A percentile compares a stretch with the other conserved stretches of the same genome.
Evolutionary conservation across 179 eudicot genomes (phyloP).

Genomic region (Amaranthus tricolor): DNA sequence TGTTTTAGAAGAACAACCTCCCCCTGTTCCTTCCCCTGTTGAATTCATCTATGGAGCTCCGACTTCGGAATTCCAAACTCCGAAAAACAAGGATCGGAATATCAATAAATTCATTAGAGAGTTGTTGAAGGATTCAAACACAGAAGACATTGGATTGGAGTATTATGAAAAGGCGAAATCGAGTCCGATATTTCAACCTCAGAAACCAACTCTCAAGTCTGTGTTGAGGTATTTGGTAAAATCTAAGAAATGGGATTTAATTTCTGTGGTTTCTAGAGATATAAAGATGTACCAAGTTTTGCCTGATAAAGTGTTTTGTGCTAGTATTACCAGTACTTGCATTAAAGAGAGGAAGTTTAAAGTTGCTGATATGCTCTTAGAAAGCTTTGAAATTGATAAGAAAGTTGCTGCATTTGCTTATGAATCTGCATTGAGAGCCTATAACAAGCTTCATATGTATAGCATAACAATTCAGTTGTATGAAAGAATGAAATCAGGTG

Average conservation of each 20-base stretch:
- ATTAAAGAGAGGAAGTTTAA: constrained; percentile 62
- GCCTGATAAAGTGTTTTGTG: constrained; percentile 50
- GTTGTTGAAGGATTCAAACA: constrained; percentile 45
- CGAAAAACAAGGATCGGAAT: constrained; percentile 12
- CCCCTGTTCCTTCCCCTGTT: constrained; percentile 30
- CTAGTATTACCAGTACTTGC: constrained; percentile 48
- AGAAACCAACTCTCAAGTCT: constrained; percentile 39
- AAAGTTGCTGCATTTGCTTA: constrained; percentile 38
- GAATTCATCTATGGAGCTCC: constrained; percentile 28
- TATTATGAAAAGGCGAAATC: constrained; percentile 57
- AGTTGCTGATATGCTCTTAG: constrained; percentile 44
- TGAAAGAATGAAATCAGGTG: constrained; percentile 39
- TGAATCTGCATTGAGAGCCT: constrained; percentile 60
- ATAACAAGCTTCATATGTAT: constrained; percentile 88
- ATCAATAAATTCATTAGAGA: constrained; percentile 41
- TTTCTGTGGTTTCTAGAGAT: constrained; percentile 44
- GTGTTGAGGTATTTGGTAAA: constrained; percentile 50
- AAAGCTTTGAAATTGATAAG: constrained; percentile 36
- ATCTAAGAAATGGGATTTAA: constrained; percentile 49
- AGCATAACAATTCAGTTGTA: constrained; percentile 46
- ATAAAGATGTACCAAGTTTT: constrained; percentile 33
- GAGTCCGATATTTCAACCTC: constrained; percentile 44
- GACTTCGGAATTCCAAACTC: not conserved
- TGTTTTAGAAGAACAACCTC: constrained; percentile 32
- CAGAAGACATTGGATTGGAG: constrained; percentile 46